Conservation (phyloP, 495 filamentous ascomycete species). For the Hyaloscypha finlandica region DNA sequence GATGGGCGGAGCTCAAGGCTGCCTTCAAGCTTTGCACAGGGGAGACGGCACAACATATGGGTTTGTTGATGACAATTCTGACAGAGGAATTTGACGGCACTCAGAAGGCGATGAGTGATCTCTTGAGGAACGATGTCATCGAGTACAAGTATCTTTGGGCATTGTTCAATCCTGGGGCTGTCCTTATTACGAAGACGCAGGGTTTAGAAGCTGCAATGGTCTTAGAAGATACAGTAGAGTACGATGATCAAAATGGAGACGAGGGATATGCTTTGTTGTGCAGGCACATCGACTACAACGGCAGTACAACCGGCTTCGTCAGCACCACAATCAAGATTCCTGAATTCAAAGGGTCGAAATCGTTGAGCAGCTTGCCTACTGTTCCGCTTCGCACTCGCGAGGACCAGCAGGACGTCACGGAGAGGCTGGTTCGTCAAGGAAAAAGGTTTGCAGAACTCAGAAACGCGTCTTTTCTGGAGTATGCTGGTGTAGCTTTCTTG, state of each 20-base stretch:
- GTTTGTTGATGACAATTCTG: background rate
- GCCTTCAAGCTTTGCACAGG: background rate
- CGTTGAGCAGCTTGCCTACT: constrained; percentile 71
- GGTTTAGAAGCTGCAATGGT: background rate
- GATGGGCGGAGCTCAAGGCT: background rate
- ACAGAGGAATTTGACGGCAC: background rate
- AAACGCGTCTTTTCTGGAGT: background rate
- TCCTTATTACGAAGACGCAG: background rate
- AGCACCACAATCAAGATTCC: constrained; percentile 68
- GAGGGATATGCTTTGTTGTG: background rate
- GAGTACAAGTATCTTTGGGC: constrained; percentile 2
- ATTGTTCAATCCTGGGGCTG: background rate
- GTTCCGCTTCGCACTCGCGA: constrained; percentile 82
- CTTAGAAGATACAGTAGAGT: background rate
- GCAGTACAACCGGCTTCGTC: constrained; percentile 56
- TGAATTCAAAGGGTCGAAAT: constrained; percentile 76
- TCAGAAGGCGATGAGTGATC: background rate
- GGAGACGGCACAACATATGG: constrained; percentile 1
- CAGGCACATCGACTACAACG: constrained; percentile 58
- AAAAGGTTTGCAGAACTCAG: background rate
- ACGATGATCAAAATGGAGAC: background rate
- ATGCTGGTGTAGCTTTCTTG: background rate
- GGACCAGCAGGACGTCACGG: constrained; percentile 78
- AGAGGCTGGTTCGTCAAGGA: constrained; percentile 6
- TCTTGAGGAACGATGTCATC: constrained; percentile 2